Conservation (phyloP, 208 protist species). For the Crithidia bombi region DNA sequence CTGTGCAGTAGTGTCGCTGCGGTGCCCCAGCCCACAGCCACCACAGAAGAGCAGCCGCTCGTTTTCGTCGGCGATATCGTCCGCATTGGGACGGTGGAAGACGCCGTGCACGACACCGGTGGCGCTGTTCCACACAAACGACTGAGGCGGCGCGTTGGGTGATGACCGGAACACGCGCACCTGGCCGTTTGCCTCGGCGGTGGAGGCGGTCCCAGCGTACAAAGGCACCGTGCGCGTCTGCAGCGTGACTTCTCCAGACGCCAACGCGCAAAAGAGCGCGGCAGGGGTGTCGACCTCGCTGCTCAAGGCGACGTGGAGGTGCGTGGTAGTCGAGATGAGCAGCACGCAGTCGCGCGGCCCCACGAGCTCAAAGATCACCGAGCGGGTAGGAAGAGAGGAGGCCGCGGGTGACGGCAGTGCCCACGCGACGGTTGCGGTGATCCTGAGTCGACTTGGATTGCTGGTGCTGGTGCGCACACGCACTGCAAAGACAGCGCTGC, state of each 20-base stretch:
- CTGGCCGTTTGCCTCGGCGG: slow-evolving; percentile 20
- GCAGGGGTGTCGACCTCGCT: slow-evolving; percentile 1
- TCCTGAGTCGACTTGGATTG: slow-evolving; percentile 15
- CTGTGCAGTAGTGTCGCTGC: background rate
- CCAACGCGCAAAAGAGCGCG: slow-evolving; percentile 10
- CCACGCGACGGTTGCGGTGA: slow-evolving; percentile 15
- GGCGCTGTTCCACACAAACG: slow-evolving; percentile 64
- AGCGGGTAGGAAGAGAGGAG: slow-evolving; percentile 7
- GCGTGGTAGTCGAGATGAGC: slow-evolving; percentile 25
- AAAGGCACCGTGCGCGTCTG: slow-evolving; percentile 22
- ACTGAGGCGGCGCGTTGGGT: slow-evolving; percentile 32
- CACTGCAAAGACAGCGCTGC: slow-evolving; percentile 20
- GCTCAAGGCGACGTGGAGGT: slow-evolving; percentile 31
- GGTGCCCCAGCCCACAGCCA: background rate
- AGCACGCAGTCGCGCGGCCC: slow-evolving; percentile 15
- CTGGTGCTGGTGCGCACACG: slow-evolving; percentile 11
- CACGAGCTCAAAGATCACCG: slow-evolving; percentile 12
- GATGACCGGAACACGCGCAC: slow-evolving; percentile 59
- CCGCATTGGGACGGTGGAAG: slow-evolving; percentile 20
- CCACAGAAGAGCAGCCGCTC: slow-evolving; percentile 20
- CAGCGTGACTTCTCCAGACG: slow-evolving; percentile 7
- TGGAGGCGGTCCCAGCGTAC: slow-evolving; percentile 16
- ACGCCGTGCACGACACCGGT: slow-evolving; percentile 66
- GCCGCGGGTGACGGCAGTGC: slow-evolving; percentile 18
- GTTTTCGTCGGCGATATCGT: slow-evolving; percentile 22